Evolutionary conservation across 2,329 filamentous ascomycete genomes (phyloP).

Genomic region (Coniochaeta hoffmannii): DNA sequence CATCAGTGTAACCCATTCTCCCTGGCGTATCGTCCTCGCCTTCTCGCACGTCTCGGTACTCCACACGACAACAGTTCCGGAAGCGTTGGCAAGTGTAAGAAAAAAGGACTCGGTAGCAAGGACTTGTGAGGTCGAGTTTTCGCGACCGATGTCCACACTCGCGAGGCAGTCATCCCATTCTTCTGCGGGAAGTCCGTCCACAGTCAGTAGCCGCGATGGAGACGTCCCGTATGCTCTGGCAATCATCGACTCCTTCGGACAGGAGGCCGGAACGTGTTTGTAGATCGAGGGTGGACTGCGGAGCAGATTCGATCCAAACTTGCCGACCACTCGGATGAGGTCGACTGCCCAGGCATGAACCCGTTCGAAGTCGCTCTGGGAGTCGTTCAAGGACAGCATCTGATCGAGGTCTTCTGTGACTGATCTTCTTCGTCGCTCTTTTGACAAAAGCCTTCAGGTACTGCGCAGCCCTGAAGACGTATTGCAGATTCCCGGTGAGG

Average conservation of each 20-base stretch:
- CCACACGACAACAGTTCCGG: conserved; percentile 1
- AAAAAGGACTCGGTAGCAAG: not conserved
- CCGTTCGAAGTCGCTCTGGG: not conserved
- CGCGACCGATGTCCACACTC: not conserved
- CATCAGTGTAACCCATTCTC: conserved; percentile 1
- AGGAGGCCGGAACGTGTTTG: not conserved
- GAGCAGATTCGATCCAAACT: conserved; percentile 2
- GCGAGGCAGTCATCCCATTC: conserved; percentile 2
- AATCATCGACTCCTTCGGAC: conserved; percentile 3
- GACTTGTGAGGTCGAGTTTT: not conserved
- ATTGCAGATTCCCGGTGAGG: not conserved
- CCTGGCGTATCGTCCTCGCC: not conserved
- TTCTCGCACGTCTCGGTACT: not conserved
- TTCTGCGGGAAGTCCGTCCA: not conserved
- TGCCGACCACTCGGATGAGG: not conserved
- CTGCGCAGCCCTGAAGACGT: not conserved
- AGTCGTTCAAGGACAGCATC: not conserved
- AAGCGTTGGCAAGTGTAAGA: not conserved
- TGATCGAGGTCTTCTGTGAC: not conserved
- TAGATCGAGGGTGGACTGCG: conserved; percentile 1
- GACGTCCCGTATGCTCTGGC: not conserved
- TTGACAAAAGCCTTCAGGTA: conserved; percentile 3
- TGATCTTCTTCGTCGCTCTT: not conserved
- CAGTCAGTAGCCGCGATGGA: not conserved
- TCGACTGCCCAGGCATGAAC: conserved; percentile 2